A percentile compares a stretch with the other conserved stretches of the same genome.
Evolutionary conservation across 768 basidiomycete genomes (phyloP).

Genomic region (Calvatia gigantea): DNA sequence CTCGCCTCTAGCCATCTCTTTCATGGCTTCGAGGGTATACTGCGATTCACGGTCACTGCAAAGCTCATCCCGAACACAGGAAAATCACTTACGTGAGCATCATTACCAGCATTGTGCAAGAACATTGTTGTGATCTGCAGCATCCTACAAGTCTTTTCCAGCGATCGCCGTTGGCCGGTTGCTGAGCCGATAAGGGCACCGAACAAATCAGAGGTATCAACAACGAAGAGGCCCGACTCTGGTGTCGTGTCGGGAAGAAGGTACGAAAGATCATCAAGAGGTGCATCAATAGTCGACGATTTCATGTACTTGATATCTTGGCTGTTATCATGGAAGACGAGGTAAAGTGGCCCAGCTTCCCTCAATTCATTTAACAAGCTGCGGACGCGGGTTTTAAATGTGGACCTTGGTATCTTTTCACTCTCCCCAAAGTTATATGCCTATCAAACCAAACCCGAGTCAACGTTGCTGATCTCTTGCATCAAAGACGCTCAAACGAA

Average conservation of each 20-base stretch:
- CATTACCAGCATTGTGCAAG: conserved; percentile 85
- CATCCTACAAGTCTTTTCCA: conserved; percentile 61
- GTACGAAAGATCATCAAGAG: conserved; percentile 47
- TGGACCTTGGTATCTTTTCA: conserved; percentile 44
- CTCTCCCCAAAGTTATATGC: conserved; percentile 66
- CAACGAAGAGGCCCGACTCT: conserved; percentile 51
- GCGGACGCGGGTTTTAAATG: conserved; percentile 51
- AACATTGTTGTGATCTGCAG: conserved; percentile 53
- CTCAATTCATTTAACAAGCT: conserved; percentile 38
- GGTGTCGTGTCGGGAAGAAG: conserved; percentile 56
- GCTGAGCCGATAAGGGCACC: conserved; percentile 66
- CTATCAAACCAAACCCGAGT: conserved; percentile 33
- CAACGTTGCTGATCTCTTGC: no score
- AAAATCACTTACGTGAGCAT: conserved; percentile 65
- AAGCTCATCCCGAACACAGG: no score
- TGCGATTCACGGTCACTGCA: conserved; percentile 22
- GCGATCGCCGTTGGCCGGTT: conserved; percentile 44
- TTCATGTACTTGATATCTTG: conserved; percentile 74
- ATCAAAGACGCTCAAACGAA: no score
- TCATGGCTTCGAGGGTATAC: conserved; percentile 69
- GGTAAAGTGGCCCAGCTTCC: conserved; percentile 57
- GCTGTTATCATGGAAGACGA: conserved; percentile 77
- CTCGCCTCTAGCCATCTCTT: conserved; percentile 70
- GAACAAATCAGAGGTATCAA: conserved; percentile 78
- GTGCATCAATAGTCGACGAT: conserved; percentile 56